These are phyloP conservation scores for Arthrobotrys pseudoclavata DNA, from an alignment of 2,329 filamentous ascomycete species.

Conservation along the genomic window DNA sequence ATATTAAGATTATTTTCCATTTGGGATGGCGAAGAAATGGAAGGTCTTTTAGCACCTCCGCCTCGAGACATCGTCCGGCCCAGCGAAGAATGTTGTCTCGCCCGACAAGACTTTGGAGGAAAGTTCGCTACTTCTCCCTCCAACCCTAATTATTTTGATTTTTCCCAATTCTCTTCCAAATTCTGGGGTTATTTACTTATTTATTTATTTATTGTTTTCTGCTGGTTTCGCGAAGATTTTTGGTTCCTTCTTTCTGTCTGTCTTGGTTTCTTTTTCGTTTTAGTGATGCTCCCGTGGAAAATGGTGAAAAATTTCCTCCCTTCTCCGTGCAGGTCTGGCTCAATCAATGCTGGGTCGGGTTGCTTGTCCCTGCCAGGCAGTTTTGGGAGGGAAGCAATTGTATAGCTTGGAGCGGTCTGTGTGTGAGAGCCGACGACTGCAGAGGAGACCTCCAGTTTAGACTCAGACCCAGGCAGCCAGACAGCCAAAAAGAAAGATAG, in stretches of 20 bases:
- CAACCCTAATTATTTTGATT: constrained; percentile 17
- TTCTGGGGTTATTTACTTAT: neutral
- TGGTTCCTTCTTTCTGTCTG: constrained; percentile 2
- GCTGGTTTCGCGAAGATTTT: constrained; percentile 3
- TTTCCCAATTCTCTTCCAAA: neutral
- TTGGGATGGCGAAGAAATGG: constrained; percentile 55
- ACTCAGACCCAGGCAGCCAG: constrained; percentile 10
- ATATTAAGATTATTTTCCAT: constrained; percentile 58
- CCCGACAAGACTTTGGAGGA: constrained; percentile 25
- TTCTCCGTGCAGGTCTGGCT: constrained; percentile 17
- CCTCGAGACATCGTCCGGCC: constrained; percentile 58
- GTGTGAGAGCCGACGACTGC: constrained; percentile 13
- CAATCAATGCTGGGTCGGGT: constrained; percentile 8
- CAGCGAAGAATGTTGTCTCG: constrained; percentile 56
- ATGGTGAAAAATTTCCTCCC: constrained; percentile 9
- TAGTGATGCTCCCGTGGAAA: constrained; percentile 1
- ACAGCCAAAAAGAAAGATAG: constrained; percentile 7
- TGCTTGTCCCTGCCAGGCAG: constrained; percentile 33
- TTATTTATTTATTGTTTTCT: constrained; percentile 12
- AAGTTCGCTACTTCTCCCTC: constrained; percentile 15
- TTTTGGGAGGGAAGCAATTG: constrained; percentile 30
- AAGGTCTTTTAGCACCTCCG: constrained; percentile 53
- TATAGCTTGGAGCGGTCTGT: constrained; percentile 9
- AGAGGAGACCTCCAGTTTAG: constrained; percentile 30
- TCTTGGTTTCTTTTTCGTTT: constrained; percentile 7